Evolutionary conservation across 2,329 filamentous ascomycete species (phyloP).

Genomic region (Teratosphaeria epicoccoides): DNA sequence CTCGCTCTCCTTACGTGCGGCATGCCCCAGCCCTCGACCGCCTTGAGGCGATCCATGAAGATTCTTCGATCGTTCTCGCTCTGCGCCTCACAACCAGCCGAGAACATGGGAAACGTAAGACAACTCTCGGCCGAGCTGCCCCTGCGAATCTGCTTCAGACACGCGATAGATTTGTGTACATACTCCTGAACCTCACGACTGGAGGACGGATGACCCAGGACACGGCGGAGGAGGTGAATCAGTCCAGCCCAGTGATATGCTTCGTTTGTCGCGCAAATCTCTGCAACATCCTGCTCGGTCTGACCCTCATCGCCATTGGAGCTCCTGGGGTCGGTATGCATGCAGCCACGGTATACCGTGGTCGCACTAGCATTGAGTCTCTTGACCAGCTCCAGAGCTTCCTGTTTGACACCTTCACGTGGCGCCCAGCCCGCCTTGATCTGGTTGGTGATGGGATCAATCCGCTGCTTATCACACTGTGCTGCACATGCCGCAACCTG

Average conservation of each 20-base stretch:
- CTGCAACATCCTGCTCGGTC: constrained; percentile 47
- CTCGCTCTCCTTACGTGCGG: constrained; percentile 56
- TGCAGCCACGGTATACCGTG: constrained; percentile 34
- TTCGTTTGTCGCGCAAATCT: constrained; percentile 62
- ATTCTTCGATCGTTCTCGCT: constrained; percentile 45
- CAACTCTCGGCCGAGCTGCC: constrained; percentile 65
- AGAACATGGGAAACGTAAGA: constrained; percentile 71
- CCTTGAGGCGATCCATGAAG: constrained; percentile 55
- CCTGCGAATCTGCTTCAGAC: constrained; percentile 50
- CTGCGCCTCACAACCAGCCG: constrained; percentile 63
- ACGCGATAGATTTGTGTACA: constrained; percentile 52
- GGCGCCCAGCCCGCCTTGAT: constrained; percentile 50
- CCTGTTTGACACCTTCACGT: constrained; percentile 40
- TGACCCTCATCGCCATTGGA: constrained; percentile 28
- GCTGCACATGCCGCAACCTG: constrained; percentile 62
- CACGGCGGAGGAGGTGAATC: constrained; percentile 63
- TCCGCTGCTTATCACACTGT: constrained; percentile 55
- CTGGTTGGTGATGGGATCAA: constrained; percentile 40
- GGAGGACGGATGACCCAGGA: constrained; percentile 50
- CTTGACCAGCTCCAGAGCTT: constrained; percentile 49
- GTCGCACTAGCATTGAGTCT: constrained; percentile 49
- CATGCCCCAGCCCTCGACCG: constrained; percentile 64
- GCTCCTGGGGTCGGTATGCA: constrained; percentile 31
- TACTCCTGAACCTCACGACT: constrained; percentile 53
- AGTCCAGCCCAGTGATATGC: constrained; percentile 71